Conservation (phyloP, 2,329 filamentous ascomycete species). For the Sporothrix dimorphospora region DNA sequence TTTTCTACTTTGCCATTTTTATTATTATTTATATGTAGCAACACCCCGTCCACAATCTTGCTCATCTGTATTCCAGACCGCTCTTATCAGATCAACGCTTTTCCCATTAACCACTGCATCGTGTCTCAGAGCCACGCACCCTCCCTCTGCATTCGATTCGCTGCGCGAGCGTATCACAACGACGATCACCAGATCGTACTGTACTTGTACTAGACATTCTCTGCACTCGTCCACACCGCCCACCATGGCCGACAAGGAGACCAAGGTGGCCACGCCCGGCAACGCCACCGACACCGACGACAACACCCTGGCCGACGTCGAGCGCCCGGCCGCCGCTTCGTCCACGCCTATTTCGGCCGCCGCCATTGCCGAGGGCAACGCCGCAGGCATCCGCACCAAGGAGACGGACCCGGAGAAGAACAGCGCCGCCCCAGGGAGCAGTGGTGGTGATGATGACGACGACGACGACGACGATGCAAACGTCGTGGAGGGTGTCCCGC, state of each 20-base stretch:
- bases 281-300: conserved; percentile 27
- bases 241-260: conserved; percentile 19
- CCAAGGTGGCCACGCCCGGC: conserved; percentile 1
- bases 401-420: conserved; percentile 24
- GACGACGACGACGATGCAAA: not conserved
- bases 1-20: not conserved
- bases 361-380: not conserved
- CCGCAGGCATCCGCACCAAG: conserved; percentile 16
- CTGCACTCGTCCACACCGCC: not conserved
- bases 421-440: not conserved
- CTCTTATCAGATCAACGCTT: not conserved
- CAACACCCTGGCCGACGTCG: conserved; percentile 21
- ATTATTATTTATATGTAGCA: not conserved
- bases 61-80: not conserved
- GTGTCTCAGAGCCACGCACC: not conserved
- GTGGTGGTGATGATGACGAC: not conserved
- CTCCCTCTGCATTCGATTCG: not conserved
- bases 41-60: not conserved
- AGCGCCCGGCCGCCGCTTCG: not conserved
- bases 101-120: not conserved
- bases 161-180: not conserved
- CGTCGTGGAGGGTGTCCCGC: not conserved
- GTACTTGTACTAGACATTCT: not conserved
- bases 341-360: not conserved
- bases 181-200: not conserved